Base-by-base conservation (phyloP, 2,329 filamentous ascomycete genomes). In the Coleophoma crateriformis region DNA sequence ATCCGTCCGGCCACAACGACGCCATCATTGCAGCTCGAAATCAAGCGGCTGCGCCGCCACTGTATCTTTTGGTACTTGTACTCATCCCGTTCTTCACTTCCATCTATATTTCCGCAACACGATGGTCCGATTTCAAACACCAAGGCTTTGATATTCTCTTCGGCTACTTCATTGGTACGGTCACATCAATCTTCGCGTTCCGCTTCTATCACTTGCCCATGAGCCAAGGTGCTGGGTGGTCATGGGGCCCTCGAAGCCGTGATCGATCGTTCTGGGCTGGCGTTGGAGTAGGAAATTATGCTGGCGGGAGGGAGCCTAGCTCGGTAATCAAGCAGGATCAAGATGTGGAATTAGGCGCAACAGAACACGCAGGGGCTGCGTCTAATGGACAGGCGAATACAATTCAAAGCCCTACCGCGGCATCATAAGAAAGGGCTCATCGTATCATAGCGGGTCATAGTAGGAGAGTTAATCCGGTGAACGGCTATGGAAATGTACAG, bases 61-160 rank as follows among this genome's bases (percentile, higher is more conserved):
- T 91, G 7, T 92, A 90, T 62, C 82, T 94, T 2, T 75, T 95
- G 12, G 71, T 85, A 41, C 66, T 92, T 33, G 77, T 82, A 2
- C 72, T 90, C 15, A 68, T 88, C 1, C 91, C 91, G 2, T 79
- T 90, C 55, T 85, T 83, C 50, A 72, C 81, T 1, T 86, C 90
- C 5, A 79, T 90, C 54, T 96, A 90, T 70, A 87, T 96, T 54
- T 78, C 85, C n/a, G 81, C 84, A 27, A 92, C 89, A 1, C 86
- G 92, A 11, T 97, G 86, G 79, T 90, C 85, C 52, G 85, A 96
- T 67, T 95, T 85, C 71, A 83, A 88, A 37, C 92, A 97, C 67
- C 88, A 92, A 65, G 90, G 85, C n/a, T 92, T 96, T 65, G 92
- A 97, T 57, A 88, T 96, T 56, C 70, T 96, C 2, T 89, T 87